A percentile compares a stretch with the other conserved stretches of the same genome.
Evolutionary conservation across 225 moss, liverwort and hornwort species (phyloP).

Genomic region (Rhytidiadelphus loreus): DNA sequence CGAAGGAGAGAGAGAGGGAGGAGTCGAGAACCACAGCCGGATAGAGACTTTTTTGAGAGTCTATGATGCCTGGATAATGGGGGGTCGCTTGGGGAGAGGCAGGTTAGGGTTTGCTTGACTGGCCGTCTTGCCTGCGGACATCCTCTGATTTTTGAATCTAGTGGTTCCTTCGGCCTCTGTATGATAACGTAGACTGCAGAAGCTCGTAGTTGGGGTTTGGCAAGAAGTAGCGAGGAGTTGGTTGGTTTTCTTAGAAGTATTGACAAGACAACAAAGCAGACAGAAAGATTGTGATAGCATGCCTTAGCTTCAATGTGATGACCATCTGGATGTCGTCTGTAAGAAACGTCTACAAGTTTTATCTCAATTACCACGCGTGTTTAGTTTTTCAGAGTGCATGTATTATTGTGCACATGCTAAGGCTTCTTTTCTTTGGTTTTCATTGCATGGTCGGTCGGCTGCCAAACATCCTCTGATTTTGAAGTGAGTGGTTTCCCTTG

Average conservation of each 20-base stretch:
- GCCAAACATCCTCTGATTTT: background rate
- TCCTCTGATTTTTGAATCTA: slow-evolving; percentile 8
- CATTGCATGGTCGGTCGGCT: background rate
- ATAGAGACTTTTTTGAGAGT: slow-evolving; percentile 45
- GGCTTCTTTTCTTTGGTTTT: background rate
- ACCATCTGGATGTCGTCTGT: slow-evolving; percentile 54
- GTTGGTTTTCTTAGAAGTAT: background rate
- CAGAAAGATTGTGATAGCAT: slow-evolving; percentile 40
- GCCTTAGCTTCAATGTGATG: slow-evolving; percentile 7
- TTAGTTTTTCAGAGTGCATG: background rate
- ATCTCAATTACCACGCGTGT: background rate
- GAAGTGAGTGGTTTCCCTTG: background rate
- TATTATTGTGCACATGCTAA: background rate
- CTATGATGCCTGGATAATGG: slow-evolving; percentile 49
- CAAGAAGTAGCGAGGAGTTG: background rate
- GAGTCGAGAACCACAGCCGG: slow-evolving; percentile 29
- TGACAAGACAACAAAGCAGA: slow-evolving; percentile 14
- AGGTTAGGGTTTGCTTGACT: background rate
- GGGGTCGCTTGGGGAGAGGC: background rate
- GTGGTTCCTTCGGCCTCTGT: slow-evolving; percentile 12
- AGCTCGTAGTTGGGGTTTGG: background rate
- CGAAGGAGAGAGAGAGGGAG: background rate
- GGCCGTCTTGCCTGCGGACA: background rate
- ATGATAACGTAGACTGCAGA: background rate
- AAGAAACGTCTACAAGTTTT: slow-evolving; percentile 3